phyloP scores from a whole-genome alignment of 352 stramenopile species.

The Pythium grandisporangium region DNA sequence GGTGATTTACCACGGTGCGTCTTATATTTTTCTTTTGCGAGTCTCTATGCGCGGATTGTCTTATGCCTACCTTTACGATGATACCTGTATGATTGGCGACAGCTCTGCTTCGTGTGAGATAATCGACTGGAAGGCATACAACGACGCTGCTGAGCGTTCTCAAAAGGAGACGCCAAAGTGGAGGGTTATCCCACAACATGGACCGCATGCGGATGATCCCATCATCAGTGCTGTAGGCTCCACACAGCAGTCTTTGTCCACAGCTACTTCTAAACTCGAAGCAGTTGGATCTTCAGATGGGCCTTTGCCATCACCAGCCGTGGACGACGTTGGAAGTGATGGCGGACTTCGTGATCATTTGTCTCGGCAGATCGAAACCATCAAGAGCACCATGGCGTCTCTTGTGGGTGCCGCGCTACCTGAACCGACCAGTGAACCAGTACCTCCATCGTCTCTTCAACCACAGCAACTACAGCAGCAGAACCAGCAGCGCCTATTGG shows the following conservation, averaged over 20 bases:
- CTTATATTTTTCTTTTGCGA: too few relatives aligned
- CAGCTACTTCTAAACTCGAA: too few relatives aligned
- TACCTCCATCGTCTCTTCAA: slow-evolving; percentile 1
- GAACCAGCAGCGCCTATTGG: slow-evolving; percentile 29
- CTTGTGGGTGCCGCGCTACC: slow-evolving; percentile 22
- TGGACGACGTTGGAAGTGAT: slow-evolving; percentile 3
- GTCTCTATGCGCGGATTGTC: too few relatives aligned
- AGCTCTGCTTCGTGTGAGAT: slow-evolving; percentile 62
- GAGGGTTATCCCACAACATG: slow-evolving; percentile 73
- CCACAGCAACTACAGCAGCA: slow-evolving; percentile 21
- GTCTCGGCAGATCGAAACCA: slow-evolving; percentile 29
- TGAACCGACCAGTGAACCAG: not conserved
- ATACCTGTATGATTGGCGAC: too few relatives aligned
- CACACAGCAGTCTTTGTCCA: too few relatives aligned
- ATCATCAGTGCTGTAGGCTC: too few relatives aligned
- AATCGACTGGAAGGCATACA: slow-evolving; percentile 85
- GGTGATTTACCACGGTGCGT: slow-evolving; percentile 5
- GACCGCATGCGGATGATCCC: slow-evolving; percentile 52
- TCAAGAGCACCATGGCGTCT: slow-evolving; percentile 40
- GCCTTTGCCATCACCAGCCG: not conserved
- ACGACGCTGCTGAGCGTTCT: slow-evolving; percentile 48
- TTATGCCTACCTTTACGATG: too few relatives aligned
- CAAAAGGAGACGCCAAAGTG: slow-evolving; percentile 57
- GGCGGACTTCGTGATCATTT: slow-evolving; percentile 21
- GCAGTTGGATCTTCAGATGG: too few relatives aligned